A percentile compares a stretch with the other conserved stretches of the same genome.
phyloP scores from a whole-genome alignment of 768 basidiomycete species.

The Kwoniella mangroviensis region DNA sequence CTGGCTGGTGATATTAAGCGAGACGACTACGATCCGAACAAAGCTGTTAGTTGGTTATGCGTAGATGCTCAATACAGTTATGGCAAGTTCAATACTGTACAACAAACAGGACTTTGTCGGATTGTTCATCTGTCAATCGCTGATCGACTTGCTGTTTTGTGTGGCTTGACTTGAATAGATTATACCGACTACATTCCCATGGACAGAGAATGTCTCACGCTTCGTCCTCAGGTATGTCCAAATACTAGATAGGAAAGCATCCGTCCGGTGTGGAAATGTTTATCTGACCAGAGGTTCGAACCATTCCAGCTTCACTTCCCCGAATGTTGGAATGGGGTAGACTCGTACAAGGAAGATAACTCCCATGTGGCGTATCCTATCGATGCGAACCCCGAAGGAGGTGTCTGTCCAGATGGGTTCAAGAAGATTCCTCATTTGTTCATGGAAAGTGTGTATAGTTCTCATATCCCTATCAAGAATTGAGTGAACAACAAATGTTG shows the following conservation, averaged over 20 bases:
- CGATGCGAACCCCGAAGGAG: conserved; percentile 28
- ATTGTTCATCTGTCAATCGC: neutral
- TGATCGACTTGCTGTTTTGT: neutral
- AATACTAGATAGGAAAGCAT: neutral
- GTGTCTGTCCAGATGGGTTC: conserved; percentile 31
- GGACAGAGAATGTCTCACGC: conserved; percentile 24
- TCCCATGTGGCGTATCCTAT: conserved; percentile 40
- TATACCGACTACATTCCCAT: conserved; percentile 23
- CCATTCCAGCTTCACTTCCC: conserved; percentile 35
- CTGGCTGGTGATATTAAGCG: conserved; percentile 32
- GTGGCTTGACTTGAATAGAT: conserved; percentile 8
- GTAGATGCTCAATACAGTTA: conserved; percentile 28
- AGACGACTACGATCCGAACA: conserved; percentile 27
- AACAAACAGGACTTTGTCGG: too few species aligned
- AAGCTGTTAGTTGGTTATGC: conserved; percentile 35
- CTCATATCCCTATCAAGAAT: neutral
- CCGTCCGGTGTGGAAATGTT: neutral
- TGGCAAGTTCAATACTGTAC: conserved; percentile 7
- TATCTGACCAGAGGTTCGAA: neutral
- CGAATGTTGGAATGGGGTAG: conserved; percentile 41
- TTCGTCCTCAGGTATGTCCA: conserved; percentile 29
- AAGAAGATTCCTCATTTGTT: conserved; percentile 37
- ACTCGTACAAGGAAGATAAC: conserved; percentile 34
- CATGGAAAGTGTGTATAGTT: conserved; percentile 35
- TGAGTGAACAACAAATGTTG: neutral